Percentiles rank a stretch among this genome's conserved stretches.
These are phyloP conservation scores for Apiotrichum domesticum DNA, from an alignment of 1,284 basidiomycete species.

Conservation along the genomic window DNA sequence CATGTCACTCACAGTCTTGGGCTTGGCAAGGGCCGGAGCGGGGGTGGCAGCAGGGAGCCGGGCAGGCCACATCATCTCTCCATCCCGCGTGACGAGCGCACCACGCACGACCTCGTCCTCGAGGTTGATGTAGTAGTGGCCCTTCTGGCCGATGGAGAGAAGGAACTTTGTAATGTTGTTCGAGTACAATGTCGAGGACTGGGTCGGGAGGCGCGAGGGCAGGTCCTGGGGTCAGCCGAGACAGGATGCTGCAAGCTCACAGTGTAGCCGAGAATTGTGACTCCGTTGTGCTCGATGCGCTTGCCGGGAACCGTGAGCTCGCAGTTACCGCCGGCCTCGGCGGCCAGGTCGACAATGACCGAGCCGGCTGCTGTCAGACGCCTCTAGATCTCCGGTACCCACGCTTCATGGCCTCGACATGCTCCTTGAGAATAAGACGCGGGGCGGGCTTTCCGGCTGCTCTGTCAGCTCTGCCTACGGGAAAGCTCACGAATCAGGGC, in stretches of 20 bases:
- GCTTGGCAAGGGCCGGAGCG: conserved; percentile 50
- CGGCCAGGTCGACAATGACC: conserved; percentile 74
- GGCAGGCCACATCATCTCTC: conserved; percentile 56
- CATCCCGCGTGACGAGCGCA: conserved; percentile 66
- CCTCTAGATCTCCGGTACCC: background rate
- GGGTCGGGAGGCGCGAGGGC: conserved; percentile 73
- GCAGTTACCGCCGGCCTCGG: conserved; percentile 78
- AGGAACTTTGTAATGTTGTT: conserved; percentile 85
- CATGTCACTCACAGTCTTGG: conserved; percentile 26
- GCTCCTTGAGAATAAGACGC: conserved; percentile 68
- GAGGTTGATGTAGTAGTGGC: conserved; percentile 61
- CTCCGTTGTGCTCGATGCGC: conserved; percentile 57
- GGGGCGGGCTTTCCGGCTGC: conserved; percentile 78
- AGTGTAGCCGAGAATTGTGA: conserved; percentile 65
- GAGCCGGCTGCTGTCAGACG: conserved; percentile 52
- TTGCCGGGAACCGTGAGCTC: conserved; percentile 69
- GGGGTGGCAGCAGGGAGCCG: conserved; percentile 45
- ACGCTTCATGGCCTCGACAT: conserved; percentile 79
- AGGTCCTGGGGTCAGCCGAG: conserved; percentile 58
- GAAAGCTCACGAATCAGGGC: conserved; percentile 48
- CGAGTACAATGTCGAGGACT: conserved; percentile 77
- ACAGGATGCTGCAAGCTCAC: conserved; percentile 6
- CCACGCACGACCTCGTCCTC: conserved; percentile 77
- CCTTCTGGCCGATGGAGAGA: conserved; percentile 64
- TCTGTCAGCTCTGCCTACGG: conserved; percentile 39